A percentile compares a stretch with the other conserved stretches of the same genome.
These are phyloP conservation scores for Phoma sp. DNA, from an alignment of 2,329 filamentous ascomycete genomes.

Conservation along the genomic window DNA sequence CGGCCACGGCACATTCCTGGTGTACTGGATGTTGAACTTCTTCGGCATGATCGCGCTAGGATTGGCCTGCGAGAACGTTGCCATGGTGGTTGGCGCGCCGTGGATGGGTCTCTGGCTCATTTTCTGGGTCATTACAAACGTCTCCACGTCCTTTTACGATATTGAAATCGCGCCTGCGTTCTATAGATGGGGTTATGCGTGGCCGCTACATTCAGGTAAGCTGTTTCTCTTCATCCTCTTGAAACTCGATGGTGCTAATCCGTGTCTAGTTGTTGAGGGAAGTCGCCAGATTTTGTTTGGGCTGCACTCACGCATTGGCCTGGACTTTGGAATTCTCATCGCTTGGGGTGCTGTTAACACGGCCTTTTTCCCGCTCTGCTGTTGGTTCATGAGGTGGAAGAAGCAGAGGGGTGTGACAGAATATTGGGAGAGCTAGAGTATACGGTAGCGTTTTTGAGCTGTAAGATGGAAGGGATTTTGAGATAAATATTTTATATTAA, in stretches of 20 bases:
- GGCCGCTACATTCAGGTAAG: slow-evolving; percentile 65
- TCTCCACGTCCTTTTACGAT: slow-evolving; percentile 65
- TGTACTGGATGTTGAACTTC: slow-evolving; percentile 70
- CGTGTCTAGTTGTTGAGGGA: slow-evolving; percentile 61
- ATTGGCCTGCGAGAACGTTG: slow-evolving; percentile 69
- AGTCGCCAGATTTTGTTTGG: slow-evolving; percentile 67
- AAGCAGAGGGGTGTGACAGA: slow-evolving; percentile 20
- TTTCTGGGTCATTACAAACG: slow-evolving; percentile 72
- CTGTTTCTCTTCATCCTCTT: background rate
- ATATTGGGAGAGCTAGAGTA: slow-evolving; percentile 18
- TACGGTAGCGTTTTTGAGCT: background rate
- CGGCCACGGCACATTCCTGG: slow-evolving; percentile 63
- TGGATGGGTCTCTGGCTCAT: slow-evolving; percentile 70
- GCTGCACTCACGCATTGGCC: slow-evolving; percentile 62
- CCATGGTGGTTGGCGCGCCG: slow-evolving; percentile 66
- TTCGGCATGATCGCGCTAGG: slow-evolving; percentile 69
- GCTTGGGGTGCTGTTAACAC: slow-evolving; percentile 63
- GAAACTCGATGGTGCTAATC: slow-evolving; percentile 22
- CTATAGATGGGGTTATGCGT: slow-evolving; percentile 68
- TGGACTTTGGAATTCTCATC: slow-evolving; percentile 67
- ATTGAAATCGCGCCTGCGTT: slow-evolving; percentile 65
- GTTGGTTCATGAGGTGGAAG: slow-evolving; percentile 48
- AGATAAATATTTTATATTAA: background rate
- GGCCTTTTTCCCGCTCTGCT: slow-evolving; percentile 60
- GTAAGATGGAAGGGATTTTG: too few species aligned